Conservation (phyloP, 1,139 yeast genomes). For the Magnusiomyces ingens region DNA sequence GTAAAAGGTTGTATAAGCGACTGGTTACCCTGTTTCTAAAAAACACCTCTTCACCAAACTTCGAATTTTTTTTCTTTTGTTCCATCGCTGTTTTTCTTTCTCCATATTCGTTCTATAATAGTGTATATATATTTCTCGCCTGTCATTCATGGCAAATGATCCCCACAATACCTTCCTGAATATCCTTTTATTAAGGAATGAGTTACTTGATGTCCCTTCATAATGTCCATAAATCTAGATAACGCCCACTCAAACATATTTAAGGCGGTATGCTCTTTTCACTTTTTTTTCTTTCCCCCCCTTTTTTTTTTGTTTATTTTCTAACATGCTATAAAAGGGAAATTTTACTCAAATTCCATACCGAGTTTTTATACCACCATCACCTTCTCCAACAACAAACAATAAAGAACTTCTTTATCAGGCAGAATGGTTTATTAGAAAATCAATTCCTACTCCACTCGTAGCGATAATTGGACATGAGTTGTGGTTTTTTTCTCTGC, state of each 20-base stretch:
- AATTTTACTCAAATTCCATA: constrained; percentile 28
- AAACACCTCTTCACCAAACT: too few relatives aligned
- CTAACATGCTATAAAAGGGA: constrained; percentile 19
- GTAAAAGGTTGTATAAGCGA: not conserved
- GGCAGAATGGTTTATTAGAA: constrained; percentile 52
- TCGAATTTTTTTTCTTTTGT: not conserved
- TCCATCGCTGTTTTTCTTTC: not conserved
- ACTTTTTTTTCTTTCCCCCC: not conserved
- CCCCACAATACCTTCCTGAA: not conserved
- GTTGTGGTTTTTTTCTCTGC: constrained; percentile 51
- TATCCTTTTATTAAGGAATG: not conserved
- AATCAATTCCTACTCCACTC: constrained; percentile 45
- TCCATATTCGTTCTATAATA: not conserved
- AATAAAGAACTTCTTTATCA: constrained; percentile 42
- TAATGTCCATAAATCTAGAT: constrained; percentile 15
- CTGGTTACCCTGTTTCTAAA: not conserved
- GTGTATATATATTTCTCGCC: not conserved
- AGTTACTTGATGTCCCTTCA: not conserved
- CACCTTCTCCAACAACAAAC: constrained; percentile 24
- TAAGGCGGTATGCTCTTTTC: constrained; percentile 22
- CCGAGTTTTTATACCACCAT: constrained; percentile 31
- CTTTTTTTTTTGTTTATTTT: not conserved
- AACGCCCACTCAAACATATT: constrained; percentile 28
- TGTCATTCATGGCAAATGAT: not conserved
- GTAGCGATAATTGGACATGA: constrained; percentile 56